phyloP scores from a whole-genome alignment of 768 basidiomycete genomes.

The Coprinopsis sp. region DNA sequence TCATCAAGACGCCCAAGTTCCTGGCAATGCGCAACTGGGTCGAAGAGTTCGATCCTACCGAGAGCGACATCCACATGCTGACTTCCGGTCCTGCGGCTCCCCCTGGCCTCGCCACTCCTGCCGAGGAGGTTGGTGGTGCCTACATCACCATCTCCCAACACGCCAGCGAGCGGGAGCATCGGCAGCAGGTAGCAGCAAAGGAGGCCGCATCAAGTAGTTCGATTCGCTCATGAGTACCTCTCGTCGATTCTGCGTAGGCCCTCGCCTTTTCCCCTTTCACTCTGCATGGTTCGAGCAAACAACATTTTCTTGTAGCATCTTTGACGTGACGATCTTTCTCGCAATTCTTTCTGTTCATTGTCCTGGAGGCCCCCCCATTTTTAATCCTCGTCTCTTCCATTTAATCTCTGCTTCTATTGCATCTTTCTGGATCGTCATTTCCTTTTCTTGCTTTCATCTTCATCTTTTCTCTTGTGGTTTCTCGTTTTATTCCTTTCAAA shows the following conservation, averaged over 20 bases:
- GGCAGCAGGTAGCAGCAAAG: slow-evolving; percentile 30
- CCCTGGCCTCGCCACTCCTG: slow-evolving; percentile 56
- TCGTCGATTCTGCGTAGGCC: neutral
- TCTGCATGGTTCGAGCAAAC: no score
- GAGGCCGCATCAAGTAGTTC: slow-evolving; percentile 2
- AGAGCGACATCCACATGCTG: slow-evolving; percentile 54
- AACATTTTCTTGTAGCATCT: no score
- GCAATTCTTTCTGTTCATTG: neutral
- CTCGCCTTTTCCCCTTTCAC: neutral
- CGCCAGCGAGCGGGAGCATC: slow-evolving; percentile 66
- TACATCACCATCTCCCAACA: slow-evolving; percentile 84
- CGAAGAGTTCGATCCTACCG: slow-evolving; percentile 68
- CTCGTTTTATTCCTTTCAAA: slow-evolving; percentile 1
- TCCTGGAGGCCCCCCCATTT: slow-evolving; percentile 1
- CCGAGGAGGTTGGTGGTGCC: slow-evolving; percentile 76
- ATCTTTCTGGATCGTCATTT: slow-evolving; percentile 11
- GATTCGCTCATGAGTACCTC: neutral
- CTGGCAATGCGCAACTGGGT: slow-evolving; percentile 73
- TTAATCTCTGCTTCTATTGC: neutral
- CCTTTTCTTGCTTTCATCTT: slow-evolving; percentile 15
- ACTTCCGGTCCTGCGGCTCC: slow-evolving; percentile 56
- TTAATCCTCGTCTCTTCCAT: neutral
- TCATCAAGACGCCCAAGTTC: slow-evolving; percentile 85
- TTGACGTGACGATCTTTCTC: neutral
- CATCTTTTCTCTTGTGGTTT: slow-evolving; percentile 13